phyloP scores from a whole-genome alignment of 2,329 filamentous ascomycete species.

The Esteya vermicola region DNA sequence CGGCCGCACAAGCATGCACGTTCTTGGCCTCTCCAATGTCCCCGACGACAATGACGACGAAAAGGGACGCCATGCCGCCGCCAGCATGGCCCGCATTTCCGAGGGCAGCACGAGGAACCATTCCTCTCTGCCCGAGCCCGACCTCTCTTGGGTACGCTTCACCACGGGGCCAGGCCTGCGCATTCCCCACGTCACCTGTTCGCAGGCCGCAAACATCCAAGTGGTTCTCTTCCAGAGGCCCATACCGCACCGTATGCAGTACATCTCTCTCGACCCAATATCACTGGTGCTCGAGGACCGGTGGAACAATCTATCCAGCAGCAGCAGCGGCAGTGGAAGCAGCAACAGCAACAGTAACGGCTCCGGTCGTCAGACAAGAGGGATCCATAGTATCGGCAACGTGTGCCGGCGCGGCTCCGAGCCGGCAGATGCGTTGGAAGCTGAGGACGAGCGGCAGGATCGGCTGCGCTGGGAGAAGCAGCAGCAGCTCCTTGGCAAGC shows the following conservation, averaged over 20 bases:
- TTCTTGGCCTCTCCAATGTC: conserved; percentile 70
- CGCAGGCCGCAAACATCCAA: conserved; percentile 61
- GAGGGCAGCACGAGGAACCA: too few relatives aligned
- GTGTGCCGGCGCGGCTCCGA: too few relatives aligned
- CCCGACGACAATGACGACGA: conserved; percentile 20
- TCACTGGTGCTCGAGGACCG: conserved; percentile 74
- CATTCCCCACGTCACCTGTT: conserved; percentile 62
- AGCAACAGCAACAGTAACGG: background rate
- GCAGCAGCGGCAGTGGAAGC: background rate
- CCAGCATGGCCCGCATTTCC: background rate
- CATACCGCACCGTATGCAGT: conserved; percentile 81
- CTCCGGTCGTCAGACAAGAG: conserved; percentile 1
- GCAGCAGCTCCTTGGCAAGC: conserved; percentile 62
- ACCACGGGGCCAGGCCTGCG: conserved; percentile 33
- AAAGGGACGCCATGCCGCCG: too few relatives aligned
- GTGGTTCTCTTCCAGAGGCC: conserved; percentile 83
- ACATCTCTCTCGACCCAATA: conserved; percentile 83
- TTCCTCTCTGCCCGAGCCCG: conserved; percentile 39
- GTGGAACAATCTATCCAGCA: conserved; percentile 21
- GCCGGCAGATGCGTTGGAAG: conserved; percentile 42
- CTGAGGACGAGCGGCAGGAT: conserved; percentile 56
- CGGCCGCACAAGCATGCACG: conserved; percentile 67
- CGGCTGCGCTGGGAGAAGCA: conserved; percentile 42
- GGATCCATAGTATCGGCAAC: too few relatives aligned
- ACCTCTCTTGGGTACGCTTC: conserved; percentile 56